These are phyloP conservation scores for Penicillium capsulatum DNA, from an alignment of 2,329 filamentous ascomycete species.

Conservation along the genomic window DNA sequence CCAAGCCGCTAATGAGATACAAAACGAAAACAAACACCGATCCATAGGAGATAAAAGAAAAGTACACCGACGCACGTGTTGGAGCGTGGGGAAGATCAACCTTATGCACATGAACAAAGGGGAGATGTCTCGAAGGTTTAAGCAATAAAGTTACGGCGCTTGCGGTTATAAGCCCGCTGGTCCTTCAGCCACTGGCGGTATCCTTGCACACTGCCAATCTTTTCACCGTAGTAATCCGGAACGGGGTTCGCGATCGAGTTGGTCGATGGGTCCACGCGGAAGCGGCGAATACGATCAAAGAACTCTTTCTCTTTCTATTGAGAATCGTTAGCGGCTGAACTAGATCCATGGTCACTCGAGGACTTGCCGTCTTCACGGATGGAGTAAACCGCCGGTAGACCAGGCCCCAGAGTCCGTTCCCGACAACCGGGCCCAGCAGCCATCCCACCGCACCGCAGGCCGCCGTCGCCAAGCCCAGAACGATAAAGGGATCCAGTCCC, in stretches of 20 bases:
- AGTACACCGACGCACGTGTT: constrained; percentile 14
- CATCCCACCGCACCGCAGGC: constrained; percentile 77
- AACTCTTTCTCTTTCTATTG: constrained; percentile 85
- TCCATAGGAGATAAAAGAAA: too few relatives aligned
- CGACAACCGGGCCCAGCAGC: constrained; percentile 79
- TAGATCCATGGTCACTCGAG: neutral
- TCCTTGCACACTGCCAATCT: constrained; percentile 86
- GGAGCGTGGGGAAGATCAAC: constrained; percentile 5
- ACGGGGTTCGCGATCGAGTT: constrained; percentile 90
- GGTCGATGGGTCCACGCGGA: constrained; percentile 83
- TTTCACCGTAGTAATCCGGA: constrained; percentile 97
- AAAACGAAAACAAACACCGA: constrained; percentile 22
- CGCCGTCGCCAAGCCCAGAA: constrained; percentile 74
- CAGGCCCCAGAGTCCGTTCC: constrained; percentile 72
- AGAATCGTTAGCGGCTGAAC: neutral
- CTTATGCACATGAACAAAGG: constrained; percentile 15
- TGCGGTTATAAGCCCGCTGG: constrained; percentile 93
- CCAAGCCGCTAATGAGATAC: constrained; percentile 24
- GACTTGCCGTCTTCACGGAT: constrained; percentile 65
- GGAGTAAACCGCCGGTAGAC: constrained; percentile 66
- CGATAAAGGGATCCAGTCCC: constrained; percentile 82
- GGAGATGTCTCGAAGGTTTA: constrained; percentile 16
- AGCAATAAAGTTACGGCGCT: constrained; percentile 53
- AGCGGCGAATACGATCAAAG: constrained; percentile 83
- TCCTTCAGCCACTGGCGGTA: constrained; percentile 97